Evolutionary conservation across 2,329 filamentous ascomycete genomes (phyloP).

Genomic region (Trichoderma breve): DNA sequence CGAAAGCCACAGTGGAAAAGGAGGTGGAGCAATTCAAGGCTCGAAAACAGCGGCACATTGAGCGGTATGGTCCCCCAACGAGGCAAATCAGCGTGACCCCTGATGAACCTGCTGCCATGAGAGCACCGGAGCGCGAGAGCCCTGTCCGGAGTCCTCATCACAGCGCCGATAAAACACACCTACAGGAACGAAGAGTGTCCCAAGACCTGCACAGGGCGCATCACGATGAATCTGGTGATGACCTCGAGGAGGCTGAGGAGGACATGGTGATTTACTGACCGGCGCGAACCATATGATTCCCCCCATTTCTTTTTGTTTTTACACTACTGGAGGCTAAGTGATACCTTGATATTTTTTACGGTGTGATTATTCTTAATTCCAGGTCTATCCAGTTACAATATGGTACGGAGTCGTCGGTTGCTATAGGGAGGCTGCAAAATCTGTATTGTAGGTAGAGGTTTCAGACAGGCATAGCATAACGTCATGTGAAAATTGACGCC

Average conservation of each 20-base stretch:
- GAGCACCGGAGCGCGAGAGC: conserved; percentile 19
- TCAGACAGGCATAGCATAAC: not conserved
- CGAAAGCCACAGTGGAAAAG: conserved; percentile 59
- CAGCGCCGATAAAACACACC: not conserved
- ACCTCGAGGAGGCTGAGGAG: conserved; percentile 81
- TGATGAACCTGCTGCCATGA: conserved; percentile 29
- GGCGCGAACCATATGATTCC: conserved; percentile 3
- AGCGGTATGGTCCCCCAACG: conserved; percentile 27
- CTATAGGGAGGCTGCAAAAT: not conserved
- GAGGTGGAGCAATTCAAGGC: conserved; percentile 64
- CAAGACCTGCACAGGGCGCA: conserved; percentile 40
- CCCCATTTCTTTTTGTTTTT: not conserved
- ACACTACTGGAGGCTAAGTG: not conserved
- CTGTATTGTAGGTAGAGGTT: not conserved
- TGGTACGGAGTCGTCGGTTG: not conserved
- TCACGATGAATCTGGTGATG: conserved; percentile 71
- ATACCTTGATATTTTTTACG: not conserved
- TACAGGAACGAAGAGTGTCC: not conserved
- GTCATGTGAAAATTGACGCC: not conserved
- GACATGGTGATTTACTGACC: conserved; percentile 84
- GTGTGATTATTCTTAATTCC: not conserved
- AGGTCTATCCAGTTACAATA: not conserved
- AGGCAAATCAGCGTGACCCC: conserved; percentile 30
- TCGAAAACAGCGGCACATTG: conserved; percentile 41
- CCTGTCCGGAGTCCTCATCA: conserved; percentile 13